Evolutionary conservation across 768 basidiomycete genomes (phyloP), one percentile per base, ranked within the genome.

Genomic region (Botryobasidium botryosum): DNA sequence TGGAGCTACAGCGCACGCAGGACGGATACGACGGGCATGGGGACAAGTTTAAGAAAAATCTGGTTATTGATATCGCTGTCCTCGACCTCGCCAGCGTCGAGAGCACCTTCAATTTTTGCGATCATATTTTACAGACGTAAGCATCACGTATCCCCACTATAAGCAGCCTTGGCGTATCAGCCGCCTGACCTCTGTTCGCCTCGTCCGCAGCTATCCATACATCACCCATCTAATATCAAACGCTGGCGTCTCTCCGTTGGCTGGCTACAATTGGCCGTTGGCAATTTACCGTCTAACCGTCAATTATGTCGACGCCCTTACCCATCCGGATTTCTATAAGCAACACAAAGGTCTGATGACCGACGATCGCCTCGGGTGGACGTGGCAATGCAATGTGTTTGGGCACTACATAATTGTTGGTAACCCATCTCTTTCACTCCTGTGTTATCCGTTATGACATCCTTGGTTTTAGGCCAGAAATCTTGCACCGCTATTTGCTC

Each of bases 321-420:
- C 76, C 4, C 46, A 61, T 3, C 82, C 81, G 1, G 51, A 43
- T 12, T 85, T 59, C 58, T 70, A 77, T 54, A 46, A 64, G 3
- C 82, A 88, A 56, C 58, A 65, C 24, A 55, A 47, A 8, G 82
- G 79, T 6, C 69, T 75, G 50, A 52, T 68, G 40, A 81, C 73
- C 50, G 60, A 61, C 3, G 83, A 90, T 51, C 75, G 77, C 4
- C 60, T 86, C 0, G 86, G 86, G 2, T 78, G 70, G 69, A 71
- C 77, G 5, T 90, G 84, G 82, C 82, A 87, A 55, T 79, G 74
- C 48, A 88, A 88, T 53, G 61, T 86, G 23, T 86, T 88, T 45
- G 75, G 78, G 1, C 84, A 87, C 59, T 88, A 78, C 55, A 68
- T 68, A 24, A 61, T 90, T 51, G 85, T 87, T 54, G 44, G 78